Evolutionary conservation across 495 filamentous ascomycete genomes (phyloP).

Genomic region (Clohesyomyces aquaticus): DNA sequence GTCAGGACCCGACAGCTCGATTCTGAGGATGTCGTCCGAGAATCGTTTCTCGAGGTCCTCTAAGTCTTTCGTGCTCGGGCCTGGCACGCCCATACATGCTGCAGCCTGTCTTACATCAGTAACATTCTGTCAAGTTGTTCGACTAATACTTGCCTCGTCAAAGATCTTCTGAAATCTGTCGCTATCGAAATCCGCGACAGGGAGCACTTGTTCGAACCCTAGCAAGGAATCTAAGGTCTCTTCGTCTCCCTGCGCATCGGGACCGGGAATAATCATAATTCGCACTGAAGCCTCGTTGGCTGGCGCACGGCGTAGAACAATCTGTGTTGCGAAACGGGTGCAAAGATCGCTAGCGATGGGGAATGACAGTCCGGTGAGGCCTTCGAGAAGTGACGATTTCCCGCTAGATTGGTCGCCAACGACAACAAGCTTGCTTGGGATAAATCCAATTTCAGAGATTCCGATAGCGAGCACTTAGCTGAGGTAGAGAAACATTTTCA

Average conservation of each 20-base stretch:
- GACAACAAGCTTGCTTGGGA: slow-evolving; percentile 1
- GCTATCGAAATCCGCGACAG: too few relatives aligned
- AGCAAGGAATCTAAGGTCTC: slow-evolving; percentile 1
- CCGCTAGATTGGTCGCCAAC: slow-evolving; percentile 8
- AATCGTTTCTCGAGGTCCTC: too few relatives aligned
- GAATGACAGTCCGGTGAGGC: slow-evolving; percentile 5
- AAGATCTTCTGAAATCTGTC: too few relatives aligned
- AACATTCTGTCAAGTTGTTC: too few relatives aligned
- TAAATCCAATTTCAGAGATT: background rate
- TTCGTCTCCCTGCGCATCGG: slow-evolving; percentile 6
- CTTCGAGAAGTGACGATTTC: slow-evolving; percentile 9
- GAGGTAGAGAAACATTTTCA: slow-evolving; percentile 11
- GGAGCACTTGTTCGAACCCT: background rate
- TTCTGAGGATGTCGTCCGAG: too few relatives aligned
- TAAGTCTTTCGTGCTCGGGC: too few relatives aligned
- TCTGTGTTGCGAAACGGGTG: slow-evolving; percentile 4
- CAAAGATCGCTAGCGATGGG: background rate
- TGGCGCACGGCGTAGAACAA: slow-evolving; percentile 4
- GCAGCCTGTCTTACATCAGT: too few relatives aligned
- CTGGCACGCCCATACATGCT: too few relatives aligned
- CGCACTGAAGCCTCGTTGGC: background rate
- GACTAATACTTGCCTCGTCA: too few relatives aligned
- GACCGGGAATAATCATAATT: slow-evolving; percentile 2
- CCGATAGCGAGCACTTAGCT: background rate
- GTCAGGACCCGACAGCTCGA: too few relatives aligned